phyloP scores from a whole-genome alignment of 495 filamentous ascomycete genomes.

The Elasticomyces elasticus region DNA sequence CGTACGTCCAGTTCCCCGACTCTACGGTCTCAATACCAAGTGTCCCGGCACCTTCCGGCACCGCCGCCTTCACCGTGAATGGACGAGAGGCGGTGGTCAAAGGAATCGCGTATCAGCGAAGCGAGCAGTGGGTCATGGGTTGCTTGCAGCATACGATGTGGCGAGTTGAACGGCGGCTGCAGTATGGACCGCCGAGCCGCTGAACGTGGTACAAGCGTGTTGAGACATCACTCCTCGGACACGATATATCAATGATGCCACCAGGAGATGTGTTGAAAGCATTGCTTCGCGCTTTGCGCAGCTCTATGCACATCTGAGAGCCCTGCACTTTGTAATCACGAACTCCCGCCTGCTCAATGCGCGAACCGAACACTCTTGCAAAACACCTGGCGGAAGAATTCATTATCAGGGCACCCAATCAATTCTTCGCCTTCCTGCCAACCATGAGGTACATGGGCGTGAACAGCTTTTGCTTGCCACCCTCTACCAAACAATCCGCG shows the following conservation, averaged over 20 bases:
- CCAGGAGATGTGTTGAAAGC: too few species aligned
- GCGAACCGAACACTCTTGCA: too few species aligned
- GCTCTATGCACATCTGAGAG: too few species aligned
- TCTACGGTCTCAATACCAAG: not conserved
- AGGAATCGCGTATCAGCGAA: not conserved
- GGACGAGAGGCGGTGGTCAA: not conserved
- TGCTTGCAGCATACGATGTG: not conserved
- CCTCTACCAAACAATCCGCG: conserved; percentile 80
- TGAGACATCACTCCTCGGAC: too few species aligned
- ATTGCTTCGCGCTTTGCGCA: too few species aligned
- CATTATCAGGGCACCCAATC: too few species aligned
- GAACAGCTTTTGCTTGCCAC: conserved; percentile 86
- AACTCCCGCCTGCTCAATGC: too few species aligned
- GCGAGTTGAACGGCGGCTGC: not conserved
- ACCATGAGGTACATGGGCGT: conserved; percentile 99
- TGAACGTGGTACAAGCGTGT: too few species aligned
- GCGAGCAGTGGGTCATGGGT: not conserved
- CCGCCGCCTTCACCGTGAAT: not conserved
- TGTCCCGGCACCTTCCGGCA: not conserved
- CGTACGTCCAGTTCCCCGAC: not conserved
- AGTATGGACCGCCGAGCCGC: conserved; percentile 1
- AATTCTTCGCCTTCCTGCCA: conserved; percentile 61
- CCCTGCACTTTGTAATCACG: too few species aligned
- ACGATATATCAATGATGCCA: not conserved
- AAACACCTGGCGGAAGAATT: too few species aligned